Base-by-base conservation (phyloP, 371 early-diverging fungal species). In the Mortierella sp. region DNA sequence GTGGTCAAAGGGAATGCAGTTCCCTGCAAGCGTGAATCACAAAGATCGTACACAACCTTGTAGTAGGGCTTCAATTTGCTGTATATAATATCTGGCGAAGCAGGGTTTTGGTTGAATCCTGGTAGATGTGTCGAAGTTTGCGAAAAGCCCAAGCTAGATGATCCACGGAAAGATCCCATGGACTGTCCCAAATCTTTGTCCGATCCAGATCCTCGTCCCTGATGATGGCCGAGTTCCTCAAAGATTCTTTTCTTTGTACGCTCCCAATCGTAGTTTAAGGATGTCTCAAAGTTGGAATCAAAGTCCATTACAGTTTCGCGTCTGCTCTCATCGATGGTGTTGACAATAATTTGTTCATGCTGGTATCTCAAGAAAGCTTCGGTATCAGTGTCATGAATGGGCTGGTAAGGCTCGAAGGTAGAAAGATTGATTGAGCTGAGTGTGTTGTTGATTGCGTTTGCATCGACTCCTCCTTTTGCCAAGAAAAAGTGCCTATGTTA, bases 391-490 rank as follows among this genome's bases (percentile, higher is more conserved):
- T 93, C 94, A 48, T 85, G 82, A 15, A 90, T 72, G 2, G 89
- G 86, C 40, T 88, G 86, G 43, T 87, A 77, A n/a, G 92, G 88
- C 63, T 94, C 93, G 73, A 94, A 94, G 0, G 92, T 85, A n/a
- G 88, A 76, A 16, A 94, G 77, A 63, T 92, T 86, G 58, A 94
- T 87, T 3, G 87, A 69, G 41, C 89, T 88, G 9, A 93, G 72
- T 21, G 83, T 86, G 10, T 89, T 83, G 19, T 86, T 70, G 47
- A 94, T 87, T 52, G 84, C 84, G 57, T 93, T 90, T 13, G 94
- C 86, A 79, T 96, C 93, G 53, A 93, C 85, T 4, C 96, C 97
- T 32, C 88, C 85, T 53, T 88, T 88, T 2, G 97, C 94, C 43
- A 96, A 84, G 58, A 96, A 86, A 59, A 85, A 84, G 22, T 91